Conservation (phyloP, 2,329 filamentous ascomycete species). For the Chrysoporthe cubensis region DNA sequence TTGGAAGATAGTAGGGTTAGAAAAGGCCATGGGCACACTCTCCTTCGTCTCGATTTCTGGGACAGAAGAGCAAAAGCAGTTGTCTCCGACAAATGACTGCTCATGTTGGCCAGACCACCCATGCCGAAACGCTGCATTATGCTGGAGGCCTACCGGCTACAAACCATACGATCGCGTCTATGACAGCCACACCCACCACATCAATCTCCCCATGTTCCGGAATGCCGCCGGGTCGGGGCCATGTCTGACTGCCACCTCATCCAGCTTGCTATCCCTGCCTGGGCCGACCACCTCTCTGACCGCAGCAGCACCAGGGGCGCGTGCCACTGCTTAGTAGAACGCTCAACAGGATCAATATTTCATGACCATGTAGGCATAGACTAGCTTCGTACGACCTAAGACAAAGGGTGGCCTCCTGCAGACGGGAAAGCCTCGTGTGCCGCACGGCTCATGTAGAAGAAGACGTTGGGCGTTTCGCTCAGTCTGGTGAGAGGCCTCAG, state of each 20-base stretch:
- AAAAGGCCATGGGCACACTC: not conserved
- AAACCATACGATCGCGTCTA: not conserved
- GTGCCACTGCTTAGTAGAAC: not conserved
- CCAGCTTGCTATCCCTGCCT: not conserved
- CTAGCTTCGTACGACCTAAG: not conserved
- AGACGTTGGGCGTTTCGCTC: not conserved
- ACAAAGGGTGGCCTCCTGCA: not conserved
- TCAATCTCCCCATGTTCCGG: not conserved
- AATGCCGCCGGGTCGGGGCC: not conserved
- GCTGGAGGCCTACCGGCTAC: constrained; percentile 2
- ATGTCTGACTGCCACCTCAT: not conserved
- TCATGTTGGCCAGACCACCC: not conserved
- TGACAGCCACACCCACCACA: not conserved
- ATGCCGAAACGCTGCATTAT: not conserved
- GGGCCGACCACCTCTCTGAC: not conserved
- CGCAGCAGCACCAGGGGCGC: not conserved
- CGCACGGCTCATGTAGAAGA: not conserved
- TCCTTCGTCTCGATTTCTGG: too few relatives aligned
- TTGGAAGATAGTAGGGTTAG: not conserved
- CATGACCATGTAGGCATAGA: not conserved
- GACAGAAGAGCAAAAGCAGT: too few relatives aligned
- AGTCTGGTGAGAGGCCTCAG: not conserved
- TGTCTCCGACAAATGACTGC: not conserved
- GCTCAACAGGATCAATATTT: not conserved
- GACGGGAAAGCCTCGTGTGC: not conserved